A percentile compares a stretch with the other conserved stretches of the same genome.
These are phyloP conservation scores for Calonectria henricotiae DNA, from an alignment of 2,329 filamentous ascomycete genomes.

Conservation along the genomic window DNA sequence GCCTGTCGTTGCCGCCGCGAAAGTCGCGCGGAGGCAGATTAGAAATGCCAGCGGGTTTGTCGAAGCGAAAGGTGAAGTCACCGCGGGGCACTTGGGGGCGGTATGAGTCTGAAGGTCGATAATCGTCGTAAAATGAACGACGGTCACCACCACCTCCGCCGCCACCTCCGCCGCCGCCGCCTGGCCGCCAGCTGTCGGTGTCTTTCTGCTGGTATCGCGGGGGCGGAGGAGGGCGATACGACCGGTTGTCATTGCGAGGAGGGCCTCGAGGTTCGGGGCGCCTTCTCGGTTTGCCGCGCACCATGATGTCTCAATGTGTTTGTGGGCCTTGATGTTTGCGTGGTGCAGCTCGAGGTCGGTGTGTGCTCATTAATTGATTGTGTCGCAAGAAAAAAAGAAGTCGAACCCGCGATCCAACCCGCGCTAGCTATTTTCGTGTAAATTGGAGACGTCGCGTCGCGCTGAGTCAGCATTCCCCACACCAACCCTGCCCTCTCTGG, in stretches of 20 bases:
- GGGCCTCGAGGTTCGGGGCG: slow-evolving; percentile 38
- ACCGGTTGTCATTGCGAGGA: slow-evolving; percentile 42
- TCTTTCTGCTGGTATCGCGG: slow-evolving; percentile 45
- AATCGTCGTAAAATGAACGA: slow-evolving; percentile 48
- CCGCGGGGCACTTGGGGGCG: slow-evolving; percentile 59
- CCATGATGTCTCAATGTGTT: slow-evolving; percentile 34
- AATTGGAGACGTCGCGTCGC: slow-evolving; percentile 16
- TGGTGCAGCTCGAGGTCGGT: not conserved
- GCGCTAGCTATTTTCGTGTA: slow-evolving; percentile 40
- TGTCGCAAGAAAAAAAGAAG: slow-evolving; percentile 45
- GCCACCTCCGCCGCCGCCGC: too few species aligned
- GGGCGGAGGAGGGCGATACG: slow-evolving; percentile 40
- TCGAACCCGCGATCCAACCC: slow-evolving; percentile 34
- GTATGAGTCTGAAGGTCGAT: slow-evolving; percentile 52
- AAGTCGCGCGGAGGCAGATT: slow-evolving; percentile 52
- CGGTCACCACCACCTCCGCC: slow-evolving; percentile 39
- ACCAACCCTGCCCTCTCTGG: not conserved
- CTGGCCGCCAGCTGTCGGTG: slow-evolving; percentile 54
- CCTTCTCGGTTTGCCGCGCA: slow-evolving; percentile 41
- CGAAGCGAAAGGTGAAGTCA: slow-evolving; percentile 72
- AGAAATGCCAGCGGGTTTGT: slow-evolving; percentile 68
- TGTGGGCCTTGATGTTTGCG: slow-evolving; percentile 13
- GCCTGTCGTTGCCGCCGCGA: slow-evolving; percentile 39
- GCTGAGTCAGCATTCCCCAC: slow-evolving; percentile 17
- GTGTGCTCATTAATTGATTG: slow-evolving; percentile 12